Conservation (phyloP, 768 basidiomycete genomes). For the Collybia nuda region DNA sequence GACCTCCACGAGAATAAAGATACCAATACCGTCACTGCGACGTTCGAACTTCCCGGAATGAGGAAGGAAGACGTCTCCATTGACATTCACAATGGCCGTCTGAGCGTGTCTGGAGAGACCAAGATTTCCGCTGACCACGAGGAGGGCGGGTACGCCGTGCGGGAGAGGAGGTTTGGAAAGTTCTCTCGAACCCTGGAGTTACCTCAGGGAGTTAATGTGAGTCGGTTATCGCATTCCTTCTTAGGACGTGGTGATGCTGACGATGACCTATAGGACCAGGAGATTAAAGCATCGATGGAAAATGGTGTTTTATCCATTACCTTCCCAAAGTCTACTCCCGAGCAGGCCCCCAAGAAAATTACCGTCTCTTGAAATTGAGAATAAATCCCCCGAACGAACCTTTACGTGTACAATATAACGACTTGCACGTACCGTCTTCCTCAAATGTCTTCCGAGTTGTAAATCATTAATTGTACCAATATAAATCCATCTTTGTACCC, state of each 20-base stretch:
- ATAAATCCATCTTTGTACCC: too few species aligned
- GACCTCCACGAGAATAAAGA: slow-evolving; percentile 43
- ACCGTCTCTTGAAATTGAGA: too few species aligned
- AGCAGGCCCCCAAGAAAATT: not conserved
- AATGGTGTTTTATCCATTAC: slow-evolving; percentile 2
- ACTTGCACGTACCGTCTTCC: too few species aligned
- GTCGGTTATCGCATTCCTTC: not conserved
- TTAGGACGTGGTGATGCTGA: not conserved
- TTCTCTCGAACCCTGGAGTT: slow-evolving; percentile 45
- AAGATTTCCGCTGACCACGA: slow-evolving; percentile 24
- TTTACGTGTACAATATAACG: too few species aligned
- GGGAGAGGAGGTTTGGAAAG: slow-evolving; percentile 44
- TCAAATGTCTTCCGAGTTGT: too few species aligned
- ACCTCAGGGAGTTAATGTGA: slow-evolving; percentile 45
- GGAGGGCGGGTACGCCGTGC: slow-evolving; percentile 32
- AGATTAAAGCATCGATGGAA: slow-evolving; percentile 4
- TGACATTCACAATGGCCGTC: slow-evolving; percentile 40
- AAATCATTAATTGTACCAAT: too few species aligned
- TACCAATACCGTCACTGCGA: slow-evolving; percentile 40
- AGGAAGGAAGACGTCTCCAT: slow-evolving; percentile 45
- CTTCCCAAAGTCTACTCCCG: slow-evolving; percentile 3
- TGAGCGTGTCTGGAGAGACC: slow-evolving; percentile 45
- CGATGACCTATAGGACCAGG: not conserved
- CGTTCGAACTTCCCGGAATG: slow-evolving; percentile 55
- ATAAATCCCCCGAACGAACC: too few species aligned